Conservation (phyloP, 2,329 filamentous ascomycete genomes). For the Hymenotorrendiella dingleyae region DNA sequence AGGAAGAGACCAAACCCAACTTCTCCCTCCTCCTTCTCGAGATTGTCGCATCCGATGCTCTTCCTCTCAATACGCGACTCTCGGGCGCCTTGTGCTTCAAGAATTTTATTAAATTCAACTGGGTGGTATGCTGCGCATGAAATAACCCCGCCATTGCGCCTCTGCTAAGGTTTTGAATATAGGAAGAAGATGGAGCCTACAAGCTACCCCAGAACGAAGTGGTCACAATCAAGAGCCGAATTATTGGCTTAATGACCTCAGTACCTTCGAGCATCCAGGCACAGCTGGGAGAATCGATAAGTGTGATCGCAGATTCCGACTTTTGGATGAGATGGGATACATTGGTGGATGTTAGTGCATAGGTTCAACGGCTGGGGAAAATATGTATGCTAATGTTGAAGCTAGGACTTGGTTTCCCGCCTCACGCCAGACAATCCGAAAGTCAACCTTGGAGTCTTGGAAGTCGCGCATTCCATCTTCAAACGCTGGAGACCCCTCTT, state of each 20-base stretch:
- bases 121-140: slow-evolving; percentile 55
- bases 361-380: not conserved
- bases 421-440: slow-evolving; percentile 76
- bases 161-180: slow-evolving; percentile 11
- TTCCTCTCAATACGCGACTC: slow-evolving; percentile 73
- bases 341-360: slow-evolving; percentile 64
- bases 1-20: slow-evolving; percentile 74
- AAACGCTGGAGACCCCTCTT: slow-evolving; percentile 92
- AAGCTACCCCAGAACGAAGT: slow-evolving; percentile 82
- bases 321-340: slow-evolving; percentile 97
- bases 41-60: slow-evolving; percentile 72
- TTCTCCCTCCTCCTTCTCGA: slow-evolving; percentile 87
- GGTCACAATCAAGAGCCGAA: slow-evolving; percentile 82
- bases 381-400: slow-evolving; percentile 13
- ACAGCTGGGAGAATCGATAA: slow-evolving; percentile 93
- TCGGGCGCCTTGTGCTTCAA: slow-evolving; percentile 93
- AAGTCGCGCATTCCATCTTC: slow-evolving; percentile 98
- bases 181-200: slow-evolving; percentile 91
- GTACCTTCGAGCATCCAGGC: slow-evolving; percentile 83
- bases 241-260: slow-evolving; percentile 94
- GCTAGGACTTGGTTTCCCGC: slow-evolving; percentile 79
- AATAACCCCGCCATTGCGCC: not conserved
- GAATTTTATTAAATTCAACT: slow-evolving; percentile 93
- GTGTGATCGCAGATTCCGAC: slow-evolving; percentile 94
- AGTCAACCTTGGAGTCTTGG: slow-evolving; percentile 88